Evolutionary conservation across 148 eudicot genomes (phyloP).

Genomic region (Chenopodium formosanum): DNA sequence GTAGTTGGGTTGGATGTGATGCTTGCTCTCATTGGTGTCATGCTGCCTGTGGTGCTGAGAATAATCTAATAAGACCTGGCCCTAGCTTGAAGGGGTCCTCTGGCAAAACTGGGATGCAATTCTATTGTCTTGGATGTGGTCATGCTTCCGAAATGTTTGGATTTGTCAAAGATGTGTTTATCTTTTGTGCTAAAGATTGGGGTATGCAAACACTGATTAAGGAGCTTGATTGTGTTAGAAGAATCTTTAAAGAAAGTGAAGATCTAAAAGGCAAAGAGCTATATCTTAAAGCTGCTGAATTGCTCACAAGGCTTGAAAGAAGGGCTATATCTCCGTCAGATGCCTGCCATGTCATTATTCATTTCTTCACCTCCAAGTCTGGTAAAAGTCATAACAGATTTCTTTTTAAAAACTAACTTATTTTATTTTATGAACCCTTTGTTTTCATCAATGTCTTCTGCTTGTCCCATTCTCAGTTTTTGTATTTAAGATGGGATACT

Average conservation of each 20-base stretch:
- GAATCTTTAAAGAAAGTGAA: conserved; percentile 63
- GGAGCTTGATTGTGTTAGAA: conserved; percentile 81
- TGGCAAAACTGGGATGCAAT: conserved; percentile 68
- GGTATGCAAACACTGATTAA: conserved; percentile 48
- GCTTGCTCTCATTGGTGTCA: conserved; percentile 90
- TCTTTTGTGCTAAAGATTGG: conserved; percentile 72
- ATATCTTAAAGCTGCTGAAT: conserved; percentile 58
- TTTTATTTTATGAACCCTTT: not conserved
- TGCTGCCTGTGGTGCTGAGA: conserved; percentile 66
- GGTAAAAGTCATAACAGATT: not conserved
- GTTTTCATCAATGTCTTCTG: not conserved
- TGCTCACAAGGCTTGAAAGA: conserved; percentile 53
- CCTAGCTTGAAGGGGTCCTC: conserved; percentile 52
- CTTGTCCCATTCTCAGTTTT: not conserved
- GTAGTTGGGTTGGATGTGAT: conserved; percentile 94
- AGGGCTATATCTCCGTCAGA: conserved; percentile 57
- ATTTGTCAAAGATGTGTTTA: conserved; percentile 75
- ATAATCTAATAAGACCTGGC: conserved; percentile 63
- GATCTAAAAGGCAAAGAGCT: conserved; percentile 70
- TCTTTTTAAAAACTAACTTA: not conserved
- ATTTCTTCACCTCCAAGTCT: conserved; percentile 65
- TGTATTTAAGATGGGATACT: not conserved
- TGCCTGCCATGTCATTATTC: conserved; percentile 56
- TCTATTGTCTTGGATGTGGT: conserved; percentile 75
- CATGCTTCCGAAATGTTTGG: conserved; percentile 93